phyloP scores from a whole-genome alignment of 2,329 filamentous ascomycete genomes.

The Bipolaris sorokiniana region DNA sequence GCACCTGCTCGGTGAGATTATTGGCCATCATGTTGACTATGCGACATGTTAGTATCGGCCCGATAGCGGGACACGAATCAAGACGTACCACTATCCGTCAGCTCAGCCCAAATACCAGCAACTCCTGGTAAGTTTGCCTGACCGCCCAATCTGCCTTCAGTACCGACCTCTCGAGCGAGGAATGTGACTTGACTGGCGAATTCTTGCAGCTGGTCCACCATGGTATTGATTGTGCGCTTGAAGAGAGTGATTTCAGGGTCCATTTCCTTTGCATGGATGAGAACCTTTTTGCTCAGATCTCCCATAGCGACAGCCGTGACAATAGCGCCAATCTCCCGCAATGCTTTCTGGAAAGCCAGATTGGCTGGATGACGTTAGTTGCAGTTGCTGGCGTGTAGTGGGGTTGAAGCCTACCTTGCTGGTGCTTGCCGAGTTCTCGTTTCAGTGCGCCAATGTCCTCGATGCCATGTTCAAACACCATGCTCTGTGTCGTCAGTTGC shows the following conservation, averaged over 20 bases:
- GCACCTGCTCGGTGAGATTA: constrained; percentile 96
- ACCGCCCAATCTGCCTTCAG: constrained; percentile 90
- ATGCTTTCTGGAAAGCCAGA: constrained; percentile 95
- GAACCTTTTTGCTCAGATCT: constrained; percentile 94
- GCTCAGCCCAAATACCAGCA: constrained; percentile 95
- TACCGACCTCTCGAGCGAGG: constrained; percentile 93
- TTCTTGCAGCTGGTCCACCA: constrained; percentile 97
- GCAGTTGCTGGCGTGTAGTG: constrained; percentile 60
- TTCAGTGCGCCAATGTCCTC: constrained; percentile 91
- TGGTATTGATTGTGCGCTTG: constrained; percentile 97
- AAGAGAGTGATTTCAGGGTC: constrained; percentile 98
- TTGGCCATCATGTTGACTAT: constrained; percentile 96
- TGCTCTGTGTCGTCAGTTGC: constrained; percentile 84
- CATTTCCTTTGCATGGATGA: constrained; percentile 95
- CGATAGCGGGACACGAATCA: constrained; percentile 22
- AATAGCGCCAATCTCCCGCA: constrained; percentile 96
- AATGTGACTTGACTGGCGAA: constrained; percentile 97
- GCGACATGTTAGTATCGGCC: constrained; percentile 36
- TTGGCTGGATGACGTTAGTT: constrained; percentile 87
- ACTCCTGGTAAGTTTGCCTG: constrained; percentile 94
- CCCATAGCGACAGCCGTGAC: constrained; percentile 95
- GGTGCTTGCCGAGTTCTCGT: constrained; percentile 93
- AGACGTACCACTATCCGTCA: constrained; percentile 67
- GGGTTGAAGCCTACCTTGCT: constrained; percentile 55
- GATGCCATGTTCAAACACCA: constrained; percentile 75